Base-by-base conservation (phyloP, 2,329 filamentous ascomycete genomes). In the Ampelomyces quisqualis region DNA sequence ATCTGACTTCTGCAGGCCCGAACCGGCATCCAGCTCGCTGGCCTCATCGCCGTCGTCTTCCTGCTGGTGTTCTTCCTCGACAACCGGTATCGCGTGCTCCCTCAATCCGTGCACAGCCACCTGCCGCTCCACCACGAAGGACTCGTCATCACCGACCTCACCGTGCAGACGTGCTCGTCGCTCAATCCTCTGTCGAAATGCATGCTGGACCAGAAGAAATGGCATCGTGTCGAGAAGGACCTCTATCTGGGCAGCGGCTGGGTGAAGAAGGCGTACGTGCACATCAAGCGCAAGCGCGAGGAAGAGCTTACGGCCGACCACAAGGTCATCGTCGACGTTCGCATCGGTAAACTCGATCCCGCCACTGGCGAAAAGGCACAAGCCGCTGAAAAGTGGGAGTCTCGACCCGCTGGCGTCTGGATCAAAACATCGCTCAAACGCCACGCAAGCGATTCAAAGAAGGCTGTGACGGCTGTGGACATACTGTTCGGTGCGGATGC, bases 401-500 rank as follows among this genome's bases (percentile, higher is more conserved):
- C 81, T 36, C 77, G 90, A 18, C 78, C 85, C 0, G 82, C 78
- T 1, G 90, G 88, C 2, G 72, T 96, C 23, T 96, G 90, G 90
- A 75, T 96, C 49, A 83, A 88, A 68, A 78, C 88, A 43, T 85
- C 85, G 11, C 75, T 79, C 20, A 86, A 84, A 62, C 78, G 80
- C 49, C 81, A 87, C 58, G 83, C 85, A 31, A 86, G 83, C 63
- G 88, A 94, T 62, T 86, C 84, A 3, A 81, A 82, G 43, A 77
- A 79, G 26, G 85, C 84, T 11, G 77, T 96, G 34, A 95, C 89
- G 0, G 85, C 84, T 3, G 75, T 95, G 5, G 90, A 96, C 62
- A 81, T 95, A 4, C 75, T 96, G 5, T 96, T 94, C 60, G 90
- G 90, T 14, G 82, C 90, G 14, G 90, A 96, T 64, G 91, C 90